These are phyloP conservation scores for apple (Malus domestica) DNA, from an alignment of 306 rosid genomes.

Conservation along the genomic window ASM211411v1 NC_041802.1:29843001-29843500, in stretches of 20 bases:
- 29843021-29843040: slow-evolving; percentile 23
- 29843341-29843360: slow-evolving; percentile 40
- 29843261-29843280: slow-evolving; percentile 64
- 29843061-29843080: slow-evolving; percentile 51
- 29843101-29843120: slow-evolving; percentile 80
- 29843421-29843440: slow-evolving; percentile 48
- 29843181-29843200: slow-evolving; percentile 83
- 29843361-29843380: slow-evolving; percentile 27
- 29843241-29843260: slow-evolving; percentile 76
- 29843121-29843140: slow-evolving; percentile 74
- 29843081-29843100: slow-evolving; percentile 81
- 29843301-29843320: slow-evolving; percentile 74
- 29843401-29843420: slow-evolving; percentile 26
- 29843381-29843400: slow-evolving; percentile 48
- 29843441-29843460: slow-evolving; percentile 5
- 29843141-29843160: slow-evolving; percentile 58
- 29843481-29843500: neutral
- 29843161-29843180: slow-evolving; percentile 62
- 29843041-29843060: slow-evolving; percentile 37
- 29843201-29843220: slow-evolving; percentile 77
- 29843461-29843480: slow-evolving; percentile 7
- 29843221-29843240: slow-evolving; percentile 70
- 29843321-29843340: slow-evolving; percentile 61
- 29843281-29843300: slow-evolving; percentile 70
- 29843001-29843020: slow-evolving; percentile 52